A percentile compares a stretch with the other conserved stretches of the same genome.
These are phyloP conservation scores for Yamadazyma aaseri DNA, from an alignment of 1,139 yeast genomes.

Conservation along the genomic window DNA sequence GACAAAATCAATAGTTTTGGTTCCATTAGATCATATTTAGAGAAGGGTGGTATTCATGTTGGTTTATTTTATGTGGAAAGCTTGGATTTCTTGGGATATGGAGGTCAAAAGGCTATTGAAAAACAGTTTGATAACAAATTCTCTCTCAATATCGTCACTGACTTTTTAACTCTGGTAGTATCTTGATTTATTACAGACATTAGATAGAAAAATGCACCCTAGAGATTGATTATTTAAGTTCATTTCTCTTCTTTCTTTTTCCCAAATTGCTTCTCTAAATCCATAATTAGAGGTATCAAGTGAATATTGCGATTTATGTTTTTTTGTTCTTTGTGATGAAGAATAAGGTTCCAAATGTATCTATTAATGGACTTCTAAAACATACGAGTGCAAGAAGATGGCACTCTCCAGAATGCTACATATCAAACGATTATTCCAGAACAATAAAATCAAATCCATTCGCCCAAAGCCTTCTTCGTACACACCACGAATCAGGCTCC, in stretches of 20 bases:
- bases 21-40: constrained; percentile 22
- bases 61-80: constrained; percentile 24
- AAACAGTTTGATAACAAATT: constrained; percentile 30
- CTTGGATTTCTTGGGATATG: constrained; percentile 27
- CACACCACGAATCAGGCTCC: constrained; percentile 11
- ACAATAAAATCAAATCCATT: constrained; percentile 12
- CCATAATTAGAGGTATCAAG: too few relatives aligned
- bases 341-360: too few relatives aligned
- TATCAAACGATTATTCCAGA: constrained; percentile 6
- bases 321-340: too few relatives aligned
- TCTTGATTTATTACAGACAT: too few relatives aligned
- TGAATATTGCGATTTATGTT: too few relatives aligned
- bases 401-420: constrained; percentile 10
- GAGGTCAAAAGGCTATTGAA: constrained; percentile 23
- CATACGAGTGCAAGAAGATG: constrained; percentile 5
- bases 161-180: constrained; percentile 10
- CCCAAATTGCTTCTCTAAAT: too few relatives aligned
- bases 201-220: too few relatives aligned
- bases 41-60: constrained; percentile 20
- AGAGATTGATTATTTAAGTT: too few relatives aligned
- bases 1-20: constrained; percentile 19
- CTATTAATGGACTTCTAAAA: constrained; percentile 8
- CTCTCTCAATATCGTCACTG: constrained; percentile 16
- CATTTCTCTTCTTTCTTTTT: too few relatives aligned
- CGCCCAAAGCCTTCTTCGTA: constrained; percentile 10